phyloP scores from a whole-genome alignment of 768 basidiomycete species.

The Psilocybe cubensis region DNA sequence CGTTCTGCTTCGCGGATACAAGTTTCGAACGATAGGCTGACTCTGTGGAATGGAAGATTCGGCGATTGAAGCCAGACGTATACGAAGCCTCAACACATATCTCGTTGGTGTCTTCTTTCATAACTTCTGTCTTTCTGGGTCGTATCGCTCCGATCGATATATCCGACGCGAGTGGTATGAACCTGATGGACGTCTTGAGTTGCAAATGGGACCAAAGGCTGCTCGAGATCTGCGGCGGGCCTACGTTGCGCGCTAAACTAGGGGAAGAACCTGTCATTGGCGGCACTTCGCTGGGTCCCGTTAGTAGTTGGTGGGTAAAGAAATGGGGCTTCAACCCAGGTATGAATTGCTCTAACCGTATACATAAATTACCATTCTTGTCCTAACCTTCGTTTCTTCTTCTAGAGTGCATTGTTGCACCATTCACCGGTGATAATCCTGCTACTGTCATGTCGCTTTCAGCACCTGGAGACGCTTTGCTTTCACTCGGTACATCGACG shows the following conservation, averaged over 20 bases:
- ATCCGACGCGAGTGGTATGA: constrained; percentile 92
- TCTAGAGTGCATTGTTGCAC: constrained; percentile 75
- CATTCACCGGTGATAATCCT: constrained; percentile 91
- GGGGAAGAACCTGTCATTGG: constrained; percentile 79
- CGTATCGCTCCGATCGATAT: constrained; percentile 80
- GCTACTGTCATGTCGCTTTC: constrained; percentile 79
- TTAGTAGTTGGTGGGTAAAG: constrained; percentile 71
- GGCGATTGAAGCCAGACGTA: constrained; percentile 50
- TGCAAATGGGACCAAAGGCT: constrained; percentile 76
- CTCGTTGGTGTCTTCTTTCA: constrained; percentile 82
- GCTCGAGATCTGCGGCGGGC: constrained; percentile 69
- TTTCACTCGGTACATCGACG: constrained; percentile 89
- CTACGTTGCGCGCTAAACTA: constrained; percentile 67
- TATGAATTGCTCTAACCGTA: constrained; percentile 25
- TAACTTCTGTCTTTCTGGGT: constrained; percentile 83
- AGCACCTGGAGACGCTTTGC: constrained; percentile 78
- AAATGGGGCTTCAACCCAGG: constrained; percentile 77
- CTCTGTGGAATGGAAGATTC: constrained; percentile 49
- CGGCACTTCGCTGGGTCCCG: constrained; percentile 65
- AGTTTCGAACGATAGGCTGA: constrained; percentile 2
- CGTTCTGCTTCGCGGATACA: constrained; percentile 14
- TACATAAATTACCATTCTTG: background rate
- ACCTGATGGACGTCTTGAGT: constrained; percentile 77
- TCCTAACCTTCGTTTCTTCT: background rate
- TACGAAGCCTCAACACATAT: constrained; percentile 69